Percentiles rank a stretch among this genome's conserved stretches.
Conservation (phyloP, 116 monocot species). For the Dioscorea cayenensis region DNA sequence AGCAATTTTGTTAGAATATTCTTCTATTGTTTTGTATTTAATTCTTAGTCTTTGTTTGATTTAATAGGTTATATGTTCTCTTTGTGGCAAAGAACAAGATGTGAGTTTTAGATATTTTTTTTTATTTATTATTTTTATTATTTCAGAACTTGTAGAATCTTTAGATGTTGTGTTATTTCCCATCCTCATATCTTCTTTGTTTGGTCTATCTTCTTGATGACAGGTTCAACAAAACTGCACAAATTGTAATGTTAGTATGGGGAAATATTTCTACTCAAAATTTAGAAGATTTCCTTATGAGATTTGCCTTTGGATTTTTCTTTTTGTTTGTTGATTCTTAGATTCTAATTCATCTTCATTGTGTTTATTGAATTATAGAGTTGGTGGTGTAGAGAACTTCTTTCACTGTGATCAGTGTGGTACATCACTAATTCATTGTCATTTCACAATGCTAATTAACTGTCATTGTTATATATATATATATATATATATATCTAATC, state of each 20-base stretch:
- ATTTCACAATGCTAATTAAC: too few relatives aligned
- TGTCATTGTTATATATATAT: too few relatives aligned
- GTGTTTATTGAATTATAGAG: too few relatives aligned
- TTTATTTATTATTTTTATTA: not conserved
- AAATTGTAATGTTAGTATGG: conserved; percentile 64
- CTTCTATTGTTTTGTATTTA: not conserved
- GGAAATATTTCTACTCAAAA: conserved; percentile 60
- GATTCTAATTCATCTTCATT: too few relatives aligned
- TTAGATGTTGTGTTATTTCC: not conserved
- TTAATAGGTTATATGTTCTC: conserved; percentile 69
- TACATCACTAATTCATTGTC: too few relatives aligned
- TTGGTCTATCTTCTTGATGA: not conserved
- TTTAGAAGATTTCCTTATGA: too few relatives aligned
- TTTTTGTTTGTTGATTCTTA: too few relatives aligned
- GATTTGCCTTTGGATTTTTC: too few relatives aligned
- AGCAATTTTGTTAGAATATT: not conserved
- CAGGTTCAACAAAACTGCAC: conserved; percentile 69
- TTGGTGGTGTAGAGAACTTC: too few relatives aligned
- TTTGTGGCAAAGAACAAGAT: conserved; percentile 78
- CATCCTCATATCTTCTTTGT: not conserved
- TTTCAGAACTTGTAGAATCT: not conserved
- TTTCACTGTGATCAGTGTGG: too few relatives aligned
- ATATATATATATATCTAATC: too few relatives aligned
- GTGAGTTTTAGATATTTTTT: conserved; percentile 40
- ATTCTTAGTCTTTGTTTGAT: not conserved